Evolutionary conservation across 2,329 filamentous ascomycete genomes (phyloP), one percentile per base, ranked within the genome.

Genomic region (Teratosphaeria nubilosa): DNA sequence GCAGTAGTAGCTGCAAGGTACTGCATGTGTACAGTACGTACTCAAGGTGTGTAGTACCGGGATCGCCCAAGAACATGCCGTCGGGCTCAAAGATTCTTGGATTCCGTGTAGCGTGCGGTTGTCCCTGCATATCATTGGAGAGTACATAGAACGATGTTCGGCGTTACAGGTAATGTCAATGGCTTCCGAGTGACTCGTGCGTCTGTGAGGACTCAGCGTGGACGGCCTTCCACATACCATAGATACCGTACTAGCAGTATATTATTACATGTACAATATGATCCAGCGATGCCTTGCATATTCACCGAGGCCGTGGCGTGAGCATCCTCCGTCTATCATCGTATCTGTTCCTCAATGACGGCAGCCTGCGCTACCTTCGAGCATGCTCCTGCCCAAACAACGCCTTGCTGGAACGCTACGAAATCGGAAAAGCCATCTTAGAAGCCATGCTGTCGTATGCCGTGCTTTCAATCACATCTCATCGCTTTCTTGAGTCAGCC

Each of bases 381-480:
- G n/a, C 20, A 20, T 48, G 16, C 41, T n/a, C 41, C n/a, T 41
- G 34, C 34, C 5, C 34, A n/a, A 41, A 41, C 5, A 58, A 58
- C 56, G 27, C 56, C 56, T 16, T 58, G 56, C 56, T 58, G 53
- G 32, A 55, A 58, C 56, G 56, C 56, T 58, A 30, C 56, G 55
- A 58, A 31, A 32, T 10, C 45, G 22, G 16, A 24, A 13, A 54
- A 54, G 27, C 32, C 27, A 37, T 14, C 13, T 32, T 24, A n/a
- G 53, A 24, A 20, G 10, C 27, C n/a, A 24, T 14, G 2, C 30
- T 32, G 16, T 24, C 53, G 27, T 20, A 13, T 32, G 34, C 27
- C 51, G 14, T 52, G 6, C 24, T 41, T 14, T 52, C 27, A 16
- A 27, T 13, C 41, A 22, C 51, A 5, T 27, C 51, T 57, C 41